Conservation (phyloP, 768 basidiomycete genomes). For the Psilocybe azurescens region DNA sequence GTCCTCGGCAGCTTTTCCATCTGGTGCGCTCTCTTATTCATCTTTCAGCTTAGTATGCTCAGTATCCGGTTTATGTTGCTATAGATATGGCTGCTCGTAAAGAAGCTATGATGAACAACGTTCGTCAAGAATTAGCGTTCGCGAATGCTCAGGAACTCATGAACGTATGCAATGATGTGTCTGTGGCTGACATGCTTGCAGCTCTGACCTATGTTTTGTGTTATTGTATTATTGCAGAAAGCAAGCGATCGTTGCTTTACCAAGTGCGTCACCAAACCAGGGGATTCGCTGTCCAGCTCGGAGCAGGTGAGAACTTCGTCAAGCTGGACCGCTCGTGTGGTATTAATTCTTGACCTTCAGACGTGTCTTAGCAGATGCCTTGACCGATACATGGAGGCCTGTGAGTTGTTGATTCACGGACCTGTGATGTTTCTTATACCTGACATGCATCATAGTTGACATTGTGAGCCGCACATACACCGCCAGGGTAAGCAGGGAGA, state of each 20-base stretch:
- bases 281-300: constrained; percentile 65
- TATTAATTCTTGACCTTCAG: constrained; percentile 39
- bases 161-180: constrained; percentile 50
- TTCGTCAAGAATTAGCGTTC: constrained; percentile 73
- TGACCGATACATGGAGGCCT: constrained; percentile 86
- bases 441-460: constrained; percentile 58
- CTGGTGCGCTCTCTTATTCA: constrained; percentile 27
- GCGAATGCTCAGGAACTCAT: constrained; percentile 84
- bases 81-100: constrained; percentile 53
- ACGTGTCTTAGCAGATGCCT: constrained; percentile 78
- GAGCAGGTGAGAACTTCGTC: constrained; percentile 61
- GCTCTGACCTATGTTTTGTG: background rate
- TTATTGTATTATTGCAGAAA: constrained; percentile 54
- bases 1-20: constrained; percentile 32
- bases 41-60: background rate
- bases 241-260: constrained; percentile 77
- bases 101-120: constrained; percentile 63
- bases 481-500: constrained; percentile 59
- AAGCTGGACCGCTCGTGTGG: constrained; percentile 8
- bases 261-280: constrained; percentile 82
- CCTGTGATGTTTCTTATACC: background rate
- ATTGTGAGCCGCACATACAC: constrained; percentile 77
- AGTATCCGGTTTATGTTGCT: background rate
- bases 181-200: background rate
- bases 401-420: constrained; percentile 48